Percentiles rank a stretch among this genome's conserved stretches.
These are phyloP conservation scores for Boletus insuetus DNA, from an alignment of 768 basidiomycete genomes.

Conservation along the genomic window DNA sequence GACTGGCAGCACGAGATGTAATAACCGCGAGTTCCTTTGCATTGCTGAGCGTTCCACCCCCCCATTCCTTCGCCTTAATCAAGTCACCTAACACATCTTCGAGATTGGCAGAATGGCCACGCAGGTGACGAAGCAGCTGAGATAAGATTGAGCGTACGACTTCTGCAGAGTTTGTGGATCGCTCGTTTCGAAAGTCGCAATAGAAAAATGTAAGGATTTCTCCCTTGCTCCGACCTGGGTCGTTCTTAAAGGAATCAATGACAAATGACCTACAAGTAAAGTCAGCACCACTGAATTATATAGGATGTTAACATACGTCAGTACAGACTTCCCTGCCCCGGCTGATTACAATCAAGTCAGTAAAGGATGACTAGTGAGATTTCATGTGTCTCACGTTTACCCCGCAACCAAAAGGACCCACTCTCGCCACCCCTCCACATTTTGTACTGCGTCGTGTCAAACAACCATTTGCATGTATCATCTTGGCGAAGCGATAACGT, in stretches of 20 bases:
- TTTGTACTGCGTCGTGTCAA: slow-evolving; percentile 1
- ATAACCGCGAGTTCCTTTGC: neutral
- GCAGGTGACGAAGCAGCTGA: neutral
- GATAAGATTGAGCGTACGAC: slow-evolving; percentile 1
- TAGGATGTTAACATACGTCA: neutral
- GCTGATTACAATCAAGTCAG: neutral
- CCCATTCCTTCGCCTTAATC: neutral
- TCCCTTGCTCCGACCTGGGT: neutral
- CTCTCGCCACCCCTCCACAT: neutral
- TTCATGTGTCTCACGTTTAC: neutral
- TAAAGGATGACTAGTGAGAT: neutral
- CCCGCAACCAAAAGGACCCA: slow-evolving; percentile 3
- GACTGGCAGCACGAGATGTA: neutral
- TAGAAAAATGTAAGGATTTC: neutral
- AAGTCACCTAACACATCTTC: neutral
- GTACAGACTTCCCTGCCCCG: slow-evolving; percentile 6
- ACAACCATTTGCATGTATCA: slow-evolving; percentile 2
- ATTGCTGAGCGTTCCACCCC: neutral
- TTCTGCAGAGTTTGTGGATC: neutral
- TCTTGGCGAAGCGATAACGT: neutral
- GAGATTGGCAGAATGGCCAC: neutral
- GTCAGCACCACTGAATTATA: neutral
- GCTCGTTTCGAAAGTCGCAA: slow-evolving; percentile 1
- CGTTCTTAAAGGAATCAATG: neutral
- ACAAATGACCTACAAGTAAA: neutral